phyloP scores from a whole-genome alignment of 78 protist genomes.

The Anaeramoeba ignava region DNA sequence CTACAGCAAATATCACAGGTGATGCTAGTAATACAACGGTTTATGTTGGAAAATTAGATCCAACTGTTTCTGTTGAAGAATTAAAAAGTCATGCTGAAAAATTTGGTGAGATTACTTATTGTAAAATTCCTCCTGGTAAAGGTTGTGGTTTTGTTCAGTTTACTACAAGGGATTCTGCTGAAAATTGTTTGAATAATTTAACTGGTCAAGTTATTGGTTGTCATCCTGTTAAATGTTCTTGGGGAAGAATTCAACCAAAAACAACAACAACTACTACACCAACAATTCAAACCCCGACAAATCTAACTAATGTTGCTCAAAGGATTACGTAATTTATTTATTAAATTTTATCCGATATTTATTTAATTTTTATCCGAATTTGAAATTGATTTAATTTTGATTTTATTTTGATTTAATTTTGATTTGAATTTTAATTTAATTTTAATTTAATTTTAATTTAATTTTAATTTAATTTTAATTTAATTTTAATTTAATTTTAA shows the following conservation, averaged over 20 bases:
- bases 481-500: no score
- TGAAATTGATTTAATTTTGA: no score
- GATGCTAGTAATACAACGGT: background rate
- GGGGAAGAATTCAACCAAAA: background rate
- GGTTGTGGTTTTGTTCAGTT: background rate
- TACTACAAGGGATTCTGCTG: background rate
- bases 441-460: no score
- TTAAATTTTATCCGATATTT: no score
- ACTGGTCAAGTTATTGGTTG: background rate
- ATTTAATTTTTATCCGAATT: no score
- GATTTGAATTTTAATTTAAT: no score
- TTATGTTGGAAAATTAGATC: background rate
- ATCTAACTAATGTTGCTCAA: no score
- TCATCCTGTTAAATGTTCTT: background rate
- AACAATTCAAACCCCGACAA: no score
- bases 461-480: no score
- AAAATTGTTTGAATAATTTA: background rate
- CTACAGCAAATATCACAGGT: background rate
- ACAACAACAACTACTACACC: no score
- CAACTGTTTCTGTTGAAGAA: background rate
- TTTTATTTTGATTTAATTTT: no score
- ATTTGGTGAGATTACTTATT: background rate
- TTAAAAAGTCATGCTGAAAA: background rate
- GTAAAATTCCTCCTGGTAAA: background rate
- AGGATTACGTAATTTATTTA: no score